phyloP scores from a whole-genome alignment of 2,329 filamentous ascomycete species.

The Fusarium goolgardi region DNA sequence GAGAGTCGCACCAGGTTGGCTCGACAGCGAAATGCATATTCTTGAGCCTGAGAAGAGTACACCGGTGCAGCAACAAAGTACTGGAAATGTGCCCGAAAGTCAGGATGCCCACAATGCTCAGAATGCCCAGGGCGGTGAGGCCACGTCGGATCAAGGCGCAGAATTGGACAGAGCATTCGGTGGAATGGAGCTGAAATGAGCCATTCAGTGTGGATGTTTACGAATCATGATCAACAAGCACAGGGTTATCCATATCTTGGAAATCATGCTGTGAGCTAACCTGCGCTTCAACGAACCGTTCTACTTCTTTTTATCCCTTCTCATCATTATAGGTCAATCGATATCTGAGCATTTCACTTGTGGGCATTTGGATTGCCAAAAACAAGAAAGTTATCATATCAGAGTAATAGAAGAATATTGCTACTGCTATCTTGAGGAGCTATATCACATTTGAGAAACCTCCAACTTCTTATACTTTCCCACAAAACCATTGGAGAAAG shows the following conservation, averaged over 20 bases:
- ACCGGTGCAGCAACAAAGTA: constrained; percentile 47
- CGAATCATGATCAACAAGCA: constrained; percentile 26
- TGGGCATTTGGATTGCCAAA: not conserved
- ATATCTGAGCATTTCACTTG: not conserved
- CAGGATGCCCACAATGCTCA: constrained; percentile 26
- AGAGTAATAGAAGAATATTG: not conserved
- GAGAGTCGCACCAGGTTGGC: constrained; percentile 81
- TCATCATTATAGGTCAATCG: not conserved
- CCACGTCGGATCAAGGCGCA: constrained; percentile 63
- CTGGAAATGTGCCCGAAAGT: constrained; percentile 30
- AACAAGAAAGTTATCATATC: too few relatives aligned
- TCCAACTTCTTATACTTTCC: not conserved
- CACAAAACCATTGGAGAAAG: not conserved
- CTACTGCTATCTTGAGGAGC: not conserved
- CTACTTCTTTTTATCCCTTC: not conserved
- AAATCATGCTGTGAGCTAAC: not conserved
- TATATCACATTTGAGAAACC: not conserved
- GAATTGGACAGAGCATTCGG: constrained; percentile 70
- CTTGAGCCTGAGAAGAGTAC: constrained; percentile 72
- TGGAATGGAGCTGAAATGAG: constrained; percentile 54
- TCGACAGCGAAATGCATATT: constrained; percentile 78
- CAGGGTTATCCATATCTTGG: constrained; percentile 9
- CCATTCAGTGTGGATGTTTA: constrained; percentile 6
- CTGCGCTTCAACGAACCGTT: not conserved
- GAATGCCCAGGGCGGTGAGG: constrained; percentile 32